Conservation (phyloP, 768 basidiomycete genomes). For the Suillus paluster region DNA sequence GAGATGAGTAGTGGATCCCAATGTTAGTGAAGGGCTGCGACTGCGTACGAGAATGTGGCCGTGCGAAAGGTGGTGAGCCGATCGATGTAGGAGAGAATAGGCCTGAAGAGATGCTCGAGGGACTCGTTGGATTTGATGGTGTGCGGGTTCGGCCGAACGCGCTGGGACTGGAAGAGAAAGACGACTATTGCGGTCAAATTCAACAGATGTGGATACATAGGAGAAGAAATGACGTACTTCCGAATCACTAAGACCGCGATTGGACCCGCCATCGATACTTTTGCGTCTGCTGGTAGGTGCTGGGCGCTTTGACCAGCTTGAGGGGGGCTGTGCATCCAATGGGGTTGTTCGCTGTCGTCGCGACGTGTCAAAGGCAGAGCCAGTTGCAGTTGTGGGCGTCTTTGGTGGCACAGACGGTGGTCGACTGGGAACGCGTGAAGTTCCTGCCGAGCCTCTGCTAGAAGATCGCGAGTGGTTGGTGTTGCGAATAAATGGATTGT, state of each 20-base stretch:
- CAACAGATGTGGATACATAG: slow-evolving; percentile 2
- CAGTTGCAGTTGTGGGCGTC: slow-evolving; percentile 44
- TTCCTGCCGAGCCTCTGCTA: slow-evolving; percentile 57
- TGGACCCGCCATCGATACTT: slow-evolving; percentile 71
- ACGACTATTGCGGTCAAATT: slow-evolving; percentile 31
- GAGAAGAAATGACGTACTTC: slow-evolving; percentile 53
- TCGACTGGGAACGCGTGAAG: slow-evolving; percentile 48
- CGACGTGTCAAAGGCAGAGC: slow-evolving; percentile 71
- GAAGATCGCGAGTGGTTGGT: slow-evolving; percentile 53
- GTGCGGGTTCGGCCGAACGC: slow-evolving; percentile 60
- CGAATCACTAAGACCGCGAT: slow-evolving; percentile 62
- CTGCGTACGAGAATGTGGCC: slow-evolving; percentile 68
- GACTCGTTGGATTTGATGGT: slow-evolving; percentile 70
- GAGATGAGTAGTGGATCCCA: slow-evolving; percentile 48
- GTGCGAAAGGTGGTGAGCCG: slow-evolving; percentile 52
- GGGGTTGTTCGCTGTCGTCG: slow-evolving; percentile 75
- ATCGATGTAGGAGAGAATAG: slow-evolving; percentile 48
- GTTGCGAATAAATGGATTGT: slow-evolving; percentile 30
- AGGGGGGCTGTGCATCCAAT: slow-evolving; percentile 60
- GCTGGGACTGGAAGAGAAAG: slow-evolving; percentile 43
- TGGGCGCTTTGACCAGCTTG: slow-evolving; percentile 77
- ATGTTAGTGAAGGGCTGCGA: slow-evolving; percentile 49
- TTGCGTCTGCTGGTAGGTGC: slow-evolving; percentile 68
- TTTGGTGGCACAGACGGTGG: slow-evolving; percentile 63
- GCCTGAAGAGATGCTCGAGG: slow-evolving; percentile 25